Percentiles rank a stretch among this genome's conserved stretches.
These are phyloP conservation scores for Paramecium caudatum DNA, from an alignment of 73 alveolate species.

Conservation along the genomic window DNA sequence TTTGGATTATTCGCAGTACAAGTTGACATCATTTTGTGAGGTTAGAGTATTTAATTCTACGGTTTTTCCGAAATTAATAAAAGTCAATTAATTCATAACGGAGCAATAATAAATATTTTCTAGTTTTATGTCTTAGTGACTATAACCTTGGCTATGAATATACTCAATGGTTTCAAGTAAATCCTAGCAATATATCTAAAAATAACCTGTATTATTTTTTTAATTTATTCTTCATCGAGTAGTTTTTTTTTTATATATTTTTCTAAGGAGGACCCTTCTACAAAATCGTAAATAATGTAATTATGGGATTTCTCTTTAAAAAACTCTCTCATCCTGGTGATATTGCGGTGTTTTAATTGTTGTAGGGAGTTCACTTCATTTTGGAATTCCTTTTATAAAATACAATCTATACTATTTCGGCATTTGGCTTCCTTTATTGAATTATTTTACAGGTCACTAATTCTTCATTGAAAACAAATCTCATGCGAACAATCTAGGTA, in stretches of 20 bases:
- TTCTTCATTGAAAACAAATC: neutral
- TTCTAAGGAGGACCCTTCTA: slow-evolving; percentile 5
- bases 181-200: neutral
- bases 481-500: neutral
- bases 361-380: slow-evolving; percentile 16
- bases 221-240: neutral
- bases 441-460: neutral
- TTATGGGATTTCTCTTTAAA: neutral
- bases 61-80: neutral
- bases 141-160: neutral
- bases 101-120: neutral
- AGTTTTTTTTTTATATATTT: neutral
- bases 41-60: neutral
- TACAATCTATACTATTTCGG: neutral
- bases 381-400: neutral
- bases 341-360: neutral
- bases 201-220: neutral
- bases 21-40: neutral
- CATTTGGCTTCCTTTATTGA: neutral
- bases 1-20: neutral
- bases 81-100: neutral
- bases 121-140: neutral
- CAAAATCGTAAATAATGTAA: neutral
- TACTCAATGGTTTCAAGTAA: neutral
- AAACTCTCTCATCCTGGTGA: neutral